Evolutionary conservation across 257 asterid genomes (phyloP).

Genomic region (Schizonepeta tenuifolia): DNA sequence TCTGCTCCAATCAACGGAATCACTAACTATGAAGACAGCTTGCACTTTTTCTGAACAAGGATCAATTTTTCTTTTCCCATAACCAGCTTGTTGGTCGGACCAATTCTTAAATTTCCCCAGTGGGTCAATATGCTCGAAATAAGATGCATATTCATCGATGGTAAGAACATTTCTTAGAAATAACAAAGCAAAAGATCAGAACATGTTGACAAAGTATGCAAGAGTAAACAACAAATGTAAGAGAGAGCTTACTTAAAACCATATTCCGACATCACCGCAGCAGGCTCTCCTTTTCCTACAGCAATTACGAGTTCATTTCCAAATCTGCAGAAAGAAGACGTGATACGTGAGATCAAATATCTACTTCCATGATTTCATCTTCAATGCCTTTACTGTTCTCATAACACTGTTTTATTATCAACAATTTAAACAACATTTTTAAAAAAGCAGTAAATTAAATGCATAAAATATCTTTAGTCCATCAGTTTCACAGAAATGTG

Average conservation of each 20-base stretch:
- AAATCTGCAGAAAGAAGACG: slow-evolving; percentile 53
- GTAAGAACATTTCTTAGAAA: slow-evolving; percentile 73
- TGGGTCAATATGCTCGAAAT: slow-evolving; percentile 87
- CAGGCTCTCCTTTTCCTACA: slow-evolving; percentile 95
- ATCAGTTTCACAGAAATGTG: not conserved
- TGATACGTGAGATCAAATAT: slow-evolving; percentile 7
- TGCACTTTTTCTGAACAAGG: slow-evolving; percentile 67
- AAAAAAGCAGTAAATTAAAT: not conserved
- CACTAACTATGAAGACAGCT: slow-evolving; percentile 92
- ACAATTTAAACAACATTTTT: not conserved
- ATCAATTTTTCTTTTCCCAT: slow-evolving; percentile 40
- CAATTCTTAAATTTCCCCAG: slow-evolving; percentile 68
- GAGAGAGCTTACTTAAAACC: slow-evolving; percentile 73
- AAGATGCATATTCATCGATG: slow-evolving; percentile 79
- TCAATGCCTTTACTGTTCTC: not conserved
- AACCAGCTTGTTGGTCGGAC: slow-evolving; percentile 37
- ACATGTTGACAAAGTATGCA: slow-evolving; percentile 20
- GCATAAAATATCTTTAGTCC: slow-evolving; percentile 31
- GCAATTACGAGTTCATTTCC: slow-evolving; percentile 70
- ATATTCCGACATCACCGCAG: slow-evolving; percentile 79
- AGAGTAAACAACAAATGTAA: slow-evolving; percentile 12
- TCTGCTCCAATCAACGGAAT: slow-evolving; percentile 97
- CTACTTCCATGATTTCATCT: slow-evolving; percentile 5
- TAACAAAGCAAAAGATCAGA: slow-evolving; percentile 32
- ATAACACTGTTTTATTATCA: not conserved